These are phyloP conservation scores for Glomus cerebriforme DNA, from an alignment of 192 early-diverging fungal genomes.

Conservation along the genomic window DNA sequence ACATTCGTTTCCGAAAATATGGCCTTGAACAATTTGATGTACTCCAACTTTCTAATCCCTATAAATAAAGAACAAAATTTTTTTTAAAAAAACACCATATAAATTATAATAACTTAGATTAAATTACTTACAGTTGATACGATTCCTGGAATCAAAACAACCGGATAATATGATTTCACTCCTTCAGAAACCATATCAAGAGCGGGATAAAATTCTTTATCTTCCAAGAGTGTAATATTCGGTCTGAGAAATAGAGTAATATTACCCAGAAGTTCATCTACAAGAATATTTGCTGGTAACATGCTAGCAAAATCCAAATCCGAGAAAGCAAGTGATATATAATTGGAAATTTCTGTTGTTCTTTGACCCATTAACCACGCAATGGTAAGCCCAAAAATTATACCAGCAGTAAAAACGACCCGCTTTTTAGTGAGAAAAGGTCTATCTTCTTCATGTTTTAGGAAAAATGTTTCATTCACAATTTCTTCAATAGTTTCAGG, in stretches of 20 bases:
- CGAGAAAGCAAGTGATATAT: slow-evolving; percentile 39
- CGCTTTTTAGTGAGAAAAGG: slow-evolving; percentile 40
- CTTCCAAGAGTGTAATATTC: slow-evolving; percentile 37
- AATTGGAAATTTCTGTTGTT: slow-evolving; percentile 46
- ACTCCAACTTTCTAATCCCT: slow-evolving; percentile 84
- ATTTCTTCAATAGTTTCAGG: slow-evolving; percentile 17
- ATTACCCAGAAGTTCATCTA: slow-evolving; percentile 73
- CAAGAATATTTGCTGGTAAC: slow-evolving; percentile 63
- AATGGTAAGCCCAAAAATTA: slow-evolving; percentile 56
- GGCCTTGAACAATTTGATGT: slow-evolving; percentile 72
- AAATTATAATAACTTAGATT: neutral
- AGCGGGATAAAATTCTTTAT: slow-evolving; percentile 57
- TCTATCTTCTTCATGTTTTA: slow-evolving; percentile 27
- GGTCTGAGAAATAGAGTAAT: slow-evolving; percentile 57
- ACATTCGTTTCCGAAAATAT: slow-evolving; percentile 87
- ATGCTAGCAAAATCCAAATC: slow-evolving; percentile 69
- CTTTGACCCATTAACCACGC: slow-evolving; percentile 48
- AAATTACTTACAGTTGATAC: slow-evolving; percentile 66
- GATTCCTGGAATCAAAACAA: slow-evolving; percentile 86
- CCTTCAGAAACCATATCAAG: slow-evolving; percentile 36
- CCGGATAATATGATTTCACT: slow-evolving; percentile 44
- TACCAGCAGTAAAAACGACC: slow-evolving; percentile 56
- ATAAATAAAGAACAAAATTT: neutral
- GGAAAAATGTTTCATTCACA: slow-evolving; percentile 23
- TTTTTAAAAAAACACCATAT: neutral